Base-by-base conservation (phyloP, 192 early-diverging fungal genomes). In the Entomortierella lignicola region DNA sequence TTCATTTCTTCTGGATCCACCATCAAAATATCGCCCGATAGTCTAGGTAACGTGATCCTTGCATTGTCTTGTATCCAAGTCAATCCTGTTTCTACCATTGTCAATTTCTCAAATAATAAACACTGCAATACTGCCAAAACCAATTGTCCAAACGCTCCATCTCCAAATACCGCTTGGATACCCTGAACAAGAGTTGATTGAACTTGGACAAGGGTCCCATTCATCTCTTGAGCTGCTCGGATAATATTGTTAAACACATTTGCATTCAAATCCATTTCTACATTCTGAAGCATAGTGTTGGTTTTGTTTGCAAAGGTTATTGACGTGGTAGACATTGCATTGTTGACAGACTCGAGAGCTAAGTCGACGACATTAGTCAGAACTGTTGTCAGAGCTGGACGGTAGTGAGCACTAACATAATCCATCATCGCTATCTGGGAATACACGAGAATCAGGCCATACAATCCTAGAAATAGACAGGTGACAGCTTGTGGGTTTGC, bases 381-480 rank as follows among this genome's bases (percentile, higher is more conserved):
- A 1, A 32, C 15, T 2, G 61, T 48, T 1, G 23, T 43, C 10
- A 60, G 2, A 15, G 58, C n/a, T 2, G 55, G 37, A 8, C 42
- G 63, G 66, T 75, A 77, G 37, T 72, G 52, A 8, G 44, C 13
- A 15, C 60, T 43, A 8, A 50, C 29, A 39, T 52, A 56, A 10
- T 77, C 29, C 39, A 84, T 20, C 0, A 84, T 21, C 4, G 61
- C 51, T 21, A 81, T 41, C 64, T 84, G 77, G 12, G 60, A 31
- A 31, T 66, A 72, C 17, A 72, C 48, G 10, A 80, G 27, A 1
- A 56, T 7, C 8, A 84, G 20, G 0, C 83, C 77, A 1, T 71
- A 30, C 4, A 72, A 21, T 0, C 79, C 83, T 30, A 84, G 50
- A 4, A 65, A 3, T 17, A 84, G 64, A 51, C 77, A 81, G 7